Evolutionary conservation across 2,329 filamentous ascomycete genomes (phyloP).

Genomic region (Pochonia chlamydosporia): DNA sequence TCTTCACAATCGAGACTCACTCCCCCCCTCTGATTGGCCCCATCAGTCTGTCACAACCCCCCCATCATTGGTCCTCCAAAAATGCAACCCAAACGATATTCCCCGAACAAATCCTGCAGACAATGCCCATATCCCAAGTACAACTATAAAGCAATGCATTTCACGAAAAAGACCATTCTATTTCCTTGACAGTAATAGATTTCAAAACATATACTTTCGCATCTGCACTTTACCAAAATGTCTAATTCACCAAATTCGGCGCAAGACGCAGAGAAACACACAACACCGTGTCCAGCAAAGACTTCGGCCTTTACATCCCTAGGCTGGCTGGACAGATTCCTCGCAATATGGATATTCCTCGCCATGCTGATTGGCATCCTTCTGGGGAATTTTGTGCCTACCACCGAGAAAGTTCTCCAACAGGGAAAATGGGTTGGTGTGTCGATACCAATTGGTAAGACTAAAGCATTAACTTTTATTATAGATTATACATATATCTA

Average conservation of each 20-base stretch:
- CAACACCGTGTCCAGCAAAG: not conserved
- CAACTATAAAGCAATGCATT: no score
- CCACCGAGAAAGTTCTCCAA: slow-evolving; percentile 56
- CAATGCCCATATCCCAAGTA: no score
- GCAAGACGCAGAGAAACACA: not conserved
- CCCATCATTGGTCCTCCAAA: slow-evolving; percentile 1
- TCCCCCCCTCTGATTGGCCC: slow-evolving; percentile 1
- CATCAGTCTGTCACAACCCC: not conserved
- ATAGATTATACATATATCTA: not conserved
- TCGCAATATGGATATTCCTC: slow-evolving; percentile 69
- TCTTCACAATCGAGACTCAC: not conserved
- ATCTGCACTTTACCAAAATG: not conserved
- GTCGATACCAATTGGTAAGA: slow-evolving; percentile 2
- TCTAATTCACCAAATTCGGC: not conserved
- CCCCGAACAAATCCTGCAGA: no score
- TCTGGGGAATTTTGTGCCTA: slow-evolving; percentile 67
- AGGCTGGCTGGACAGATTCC: slow-evolving; percentile 55
- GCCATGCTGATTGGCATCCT: slow-evolving; percentile 73
- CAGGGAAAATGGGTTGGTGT: slow-evolving; percentile 39
- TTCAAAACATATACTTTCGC: not conserved
- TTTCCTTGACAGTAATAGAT: no score
- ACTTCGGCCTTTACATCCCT: slow-evolving; percentile 47
- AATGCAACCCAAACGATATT: no score
- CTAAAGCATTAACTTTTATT: not conserved
- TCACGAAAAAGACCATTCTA: no score